Percentiles rank a stretch among this genome's conserved stretches.
These are phyloP conservation scores for Bothriochloa decipiens DNA, from an alignment of 176 grass and related monocot genomes.

Conservation along the genomic window DNA sequence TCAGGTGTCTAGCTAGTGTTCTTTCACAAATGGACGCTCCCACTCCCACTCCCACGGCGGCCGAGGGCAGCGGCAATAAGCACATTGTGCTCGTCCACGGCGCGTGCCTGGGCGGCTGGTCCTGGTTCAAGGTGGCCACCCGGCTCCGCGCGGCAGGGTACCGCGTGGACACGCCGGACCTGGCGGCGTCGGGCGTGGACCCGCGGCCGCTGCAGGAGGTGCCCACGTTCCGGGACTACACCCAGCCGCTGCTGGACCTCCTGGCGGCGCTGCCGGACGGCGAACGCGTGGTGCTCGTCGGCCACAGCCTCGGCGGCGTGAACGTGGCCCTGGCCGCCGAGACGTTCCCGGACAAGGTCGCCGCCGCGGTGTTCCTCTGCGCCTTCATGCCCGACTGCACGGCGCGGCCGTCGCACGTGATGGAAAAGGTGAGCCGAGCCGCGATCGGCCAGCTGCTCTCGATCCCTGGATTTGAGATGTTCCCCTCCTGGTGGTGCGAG, in stretches of 20 bases:
- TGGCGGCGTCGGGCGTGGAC: constrained; percentile 77
- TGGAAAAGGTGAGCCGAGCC: constrained; percentile 45
- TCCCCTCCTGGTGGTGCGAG: not conserved
- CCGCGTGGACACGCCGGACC: constrained; percentile 67
- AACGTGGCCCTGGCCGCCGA: constrained; percentile 71
- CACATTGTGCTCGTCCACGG: constrained; percentile 86
- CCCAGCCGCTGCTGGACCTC: constrained; percentile 64
- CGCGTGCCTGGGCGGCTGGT: constrained; percentile 73
- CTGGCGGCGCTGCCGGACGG: constrained; percentile 47
- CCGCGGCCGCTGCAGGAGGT: constrained; percentile 54
- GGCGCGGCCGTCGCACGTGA: constrained; percentile 48
- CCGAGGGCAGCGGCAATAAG: not conserved
- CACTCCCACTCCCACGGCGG: not conserved
- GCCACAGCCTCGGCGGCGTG: constrained; percentile 76
- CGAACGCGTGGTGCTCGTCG: constrained; percentile 70
- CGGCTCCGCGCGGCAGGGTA: constrained; percentile 62
- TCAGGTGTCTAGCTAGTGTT: too few relatives aligned
- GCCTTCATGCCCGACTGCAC: constrained; percentile 68
- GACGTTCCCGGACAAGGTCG: constrained; percentile 79
- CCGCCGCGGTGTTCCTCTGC: constrained; percentile 67
- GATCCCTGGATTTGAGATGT: not conserved
- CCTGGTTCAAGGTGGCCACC: constrained; percentile 73
- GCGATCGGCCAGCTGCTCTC: not conserved
- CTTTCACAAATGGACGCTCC: constrained; percentile 5
- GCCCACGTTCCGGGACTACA: constrained; percentile 72